Base-by-base conservation (phyloP, 495 filamentous ascomycete genomes). In the Xylaria castorea region DNA sequence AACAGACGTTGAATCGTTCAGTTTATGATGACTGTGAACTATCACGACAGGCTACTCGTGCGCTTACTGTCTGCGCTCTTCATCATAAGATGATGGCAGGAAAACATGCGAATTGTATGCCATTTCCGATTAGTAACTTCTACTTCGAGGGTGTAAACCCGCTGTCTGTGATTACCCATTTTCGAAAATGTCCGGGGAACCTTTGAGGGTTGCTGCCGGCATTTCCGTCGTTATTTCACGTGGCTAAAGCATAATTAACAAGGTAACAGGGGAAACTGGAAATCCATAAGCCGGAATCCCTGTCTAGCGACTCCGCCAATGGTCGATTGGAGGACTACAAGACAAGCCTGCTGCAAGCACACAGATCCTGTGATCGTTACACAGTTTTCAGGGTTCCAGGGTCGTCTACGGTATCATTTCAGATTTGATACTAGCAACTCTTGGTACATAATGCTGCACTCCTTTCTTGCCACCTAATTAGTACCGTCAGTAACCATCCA, bases 161-260 rank as follows among this genome's bases (percentile, higher is more conserved):
- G 48, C 1, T 22, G 36, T 38, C 20, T 50, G 34, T 32, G 7
- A 46, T 27, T 30, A 48, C 44, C 44, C 46, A 36, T 67, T 34
- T 42, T 27, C 36, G 5, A 20, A 30, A 22, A 67, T 50, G 34
- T 53, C 48, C n/a, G 66, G 66, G 66, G 50, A 57, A 57, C 36
- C 4, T 40, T 27, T 18, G 46, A 44, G 22, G 48, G 20, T n/a
- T 68, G 50, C 46, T 57, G 48, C 66, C 66, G 66, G 66, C 50
- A 68, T 40, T 68, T 44, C 66, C 66, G 66, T 68, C 50, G 66
- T 57, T 50, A 55, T 12, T 57, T 55, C 66, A 68, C 66, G 66
- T 68, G 48, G 66, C 48, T 68, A 16, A 50, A 55, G 66, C 48
- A 68, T 55, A 57, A 67, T 67, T 55, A 67, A 38, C 16, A 16